Evolutionary conservation across 2,329 filamentous ascomycete species (phyloP).

Genomic region (Aspergillus fischeri): DNA sequence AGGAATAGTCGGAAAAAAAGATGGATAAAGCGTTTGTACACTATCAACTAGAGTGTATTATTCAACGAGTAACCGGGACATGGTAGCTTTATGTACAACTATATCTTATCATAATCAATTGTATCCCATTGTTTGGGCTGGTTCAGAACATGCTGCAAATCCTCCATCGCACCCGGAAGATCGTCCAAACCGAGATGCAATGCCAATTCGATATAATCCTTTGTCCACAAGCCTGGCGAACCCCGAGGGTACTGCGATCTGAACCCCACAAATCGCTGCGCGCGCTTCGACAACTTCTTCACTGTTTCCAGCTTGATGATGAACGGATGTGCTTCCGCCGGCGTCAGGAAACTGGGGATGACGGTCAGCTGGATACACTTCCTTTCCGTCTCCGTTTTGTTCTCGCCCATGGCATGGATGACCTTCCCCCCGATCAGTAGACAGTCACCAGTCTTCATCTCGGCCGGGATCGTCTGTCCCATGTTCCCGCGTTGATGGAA

Average conservation of each 20-base stretch:
- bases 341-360: background rate
- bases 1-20: background rate
- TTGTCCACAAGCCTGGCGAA: background rate
- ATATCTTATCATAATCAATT: background rate
- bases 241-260: background rate
- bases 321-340: background rate
- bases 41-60: too few relatives aligned
- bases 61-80: too few relatives aligned
- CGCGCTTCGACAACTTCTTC: background rate
- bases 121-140: background rate
- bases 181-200: background rate
- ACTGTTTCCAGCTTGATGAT: background rate
- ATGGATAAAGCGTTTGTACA: too few relatives aligned
- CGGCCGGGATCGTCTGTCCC: slow-evolving; percentile 1
- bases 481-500: background rate
- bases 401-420: slow-evolving; percentile 2
- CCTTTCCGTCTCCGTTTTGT: background rate
- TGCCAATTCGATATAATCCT: background rate
- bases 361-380: background rate
- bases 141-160: background rate
- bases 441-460: slow-evolving; percentile 5
- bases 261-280: background rate
- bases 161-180: background rate
- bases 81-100: background rate
- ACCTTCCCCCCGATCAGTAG: slow-evolving; percentile 2